A percentile compares a stretch with the other conserved stretches of the same genome.
Evolutionary conservation across 805 yeast genomes (phyloP).

Genomic region (Jamesozyma rosinii): DNA sequence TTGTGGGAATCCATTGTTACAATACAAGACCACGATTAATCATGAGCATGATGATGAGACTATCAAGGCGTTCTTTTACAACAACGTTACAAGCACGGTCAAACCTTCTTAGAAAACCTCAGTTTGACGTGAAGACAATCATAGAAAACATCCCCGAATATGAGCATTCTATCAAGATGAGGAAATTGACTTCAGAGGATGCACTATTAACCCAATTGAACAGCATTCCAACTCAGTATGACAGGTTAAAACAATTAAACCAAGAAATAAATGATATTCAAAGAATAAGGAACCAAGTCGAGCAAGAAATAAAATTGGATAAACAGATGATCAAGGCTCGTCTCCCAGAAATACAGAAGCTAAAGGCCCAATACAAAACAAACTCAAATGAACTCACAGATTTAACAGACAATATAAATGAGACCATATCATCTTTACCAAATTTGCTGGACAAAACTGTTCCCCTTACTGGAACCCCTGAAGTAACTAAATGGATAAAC

Average conservation of each 20-base stretch:
- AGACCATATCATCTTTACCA: slow-evolving; percentile 48
- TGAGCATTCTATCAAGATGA: slow-evolving; percentile 19
- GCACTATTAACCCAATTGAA: slow-evolving; percentile 21
- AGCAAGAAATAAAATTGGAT: slow-evolving; percentile 19
- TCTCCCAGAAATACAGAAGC: slow-evolving; percentile 12
- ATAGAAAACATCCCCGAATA: slow-evolving; percentile 13
- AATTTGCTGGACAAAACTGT: slow-evolving; percentile 48
- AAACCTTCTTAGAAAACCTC: slow-evolving; percentile 17
- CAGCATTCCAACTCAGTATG: slow-evolving; percentile 23
- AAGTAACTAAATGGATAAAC: slow-evolving; percentile 46
- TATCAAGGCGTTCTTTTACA: neutral
- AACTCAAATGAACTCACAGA: slow-evolving; percentile 11
- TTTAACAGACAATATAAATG: slow-evolving; percentile 33
- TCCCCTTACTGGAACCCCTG: slow-evolving; percentile 30
- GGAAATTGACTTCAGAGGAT: slow-evolving; percentile 22
- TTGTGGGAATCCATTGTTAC: no score
- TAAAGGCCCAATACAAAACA: slow-evolving; percentile 23
- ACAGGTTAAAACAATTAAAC: slow-evolving; percentile 14
- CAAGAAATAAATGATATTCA: slow-evolving; percentile 24
- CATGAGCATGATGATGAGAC: neutral
- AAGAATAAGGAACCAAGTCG: slow-evolving; percentile 24
- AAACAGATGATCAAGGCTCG: slow-evolving; percentile 5
- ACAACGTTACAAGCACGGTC: neutral
- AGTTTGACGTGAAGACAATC: slow-evolving; percentile 22
- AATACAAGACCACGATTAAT: neutral